Percentiles rank a stretch among this genome's conserved stretches.
Evolutionary conservation across 2,329 filamentous ascomycete species (phyloP).

Genomic region (Rhinocladiella mackenziei): DNA sequence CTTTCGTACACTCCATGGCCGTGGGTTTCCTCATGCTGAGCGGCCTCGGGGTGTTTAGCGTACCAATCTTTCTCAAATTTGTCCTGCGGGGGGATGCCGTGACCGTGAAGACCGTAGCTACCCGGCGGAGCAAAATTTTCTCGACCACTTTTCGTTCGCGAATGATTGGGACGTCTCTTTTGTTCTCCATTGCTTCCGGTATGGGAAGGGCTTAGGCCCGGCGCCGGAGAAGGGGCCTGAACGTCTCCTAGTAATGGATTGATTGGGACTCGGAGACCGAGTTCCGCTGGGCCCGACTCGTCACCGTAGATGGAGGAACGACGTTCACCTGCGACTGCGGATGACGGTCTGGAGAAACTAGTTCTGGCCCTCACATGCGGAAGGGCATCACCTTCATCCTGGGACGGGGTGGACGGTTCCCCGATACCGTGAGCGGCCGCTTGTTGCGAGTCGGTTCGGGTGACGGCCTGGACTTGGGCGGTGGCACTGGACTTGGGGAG

Average conservation of each 20-base stretch:
- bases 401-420: constrained; percentile 49
- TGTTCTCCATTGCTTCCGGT: constrained; percentile 31
- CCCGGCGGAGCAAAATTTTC: constrained; percentile 73
- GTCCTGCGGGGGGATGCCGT: constrained; percentile 70
- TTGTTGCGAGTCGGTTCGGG: constrained; percentile 83
- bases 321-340: constrained; percentile 46
- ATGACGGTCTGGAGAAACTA: constrained; percentile 52
- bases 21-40: constrained; percentile 64
- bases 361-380: constrained; percentile 60
- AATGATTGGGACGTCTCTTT: constrained; percentile 55
- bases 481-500: constrained; percentile 77
- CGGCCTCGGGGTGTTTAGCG: constrained; percentile 79
- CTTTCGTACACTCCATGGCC: constrained; percentile 58
- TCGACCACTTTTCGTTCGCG: constrained; percentile 67
- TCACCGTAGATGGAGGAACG: constrained; percentile 57
- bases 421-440: constrained; percentile 83
- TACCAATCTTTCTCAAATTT: constrained; percentile 90
- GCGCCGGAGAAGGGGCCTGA: constrained; percentile 83
- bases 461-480: constrained; percentile 76
- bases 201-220: constrained; percentile 38
- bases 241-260: constrained; percentile 89
- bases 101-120: constrained; percentile 89
- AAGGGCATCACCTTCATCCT: constrained; percentile 46
- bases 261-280: constrained; percentile 91
- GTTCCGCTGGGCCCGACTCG: constrained; percentile 85